Evolutionary conservation across 495 filamentous ascomycete genomes (phyloP).

Genomic region (Neurospora discreta): DNA sequence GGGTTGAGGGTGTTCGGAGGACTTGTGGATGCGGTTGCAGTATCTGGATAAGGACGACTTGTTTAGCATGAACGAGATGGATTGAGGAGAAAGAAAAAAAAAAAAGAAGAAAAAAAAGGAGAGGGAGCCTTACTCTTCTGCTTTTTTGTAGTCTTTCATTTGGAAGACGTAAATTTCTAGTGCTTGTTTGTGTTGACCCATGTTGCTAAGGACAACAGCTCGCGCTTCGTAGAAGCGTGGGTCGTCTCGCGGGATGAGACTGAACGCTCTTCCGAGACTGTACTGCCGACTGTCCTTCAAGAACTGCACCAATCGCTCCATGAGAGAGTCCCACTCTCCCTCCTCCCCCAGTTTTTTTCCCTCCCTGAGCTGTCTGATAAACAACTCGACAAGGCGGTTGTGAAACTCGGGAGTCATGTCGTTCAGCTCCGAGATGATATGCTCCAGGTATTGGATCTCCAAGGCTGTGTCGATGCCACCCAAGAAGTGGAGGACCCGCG

Average conservation of each 20-base stretch:
- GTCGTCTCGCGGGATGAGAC: constrained; percentile 69
- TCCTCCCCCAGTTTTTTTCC: constrained; percentile 21
- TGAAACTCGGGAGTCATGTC: constrained; percentile 81
- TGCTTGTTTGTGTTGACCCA: constrained; percentile 90
- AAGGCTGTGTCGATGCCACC: constrained; percentile 54
- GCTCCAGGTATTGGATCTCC: constrained; percentile 78
- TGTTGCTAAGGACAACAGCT: constrained; percentile 86
- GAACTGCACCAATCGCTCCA: constrained; percentile 59
- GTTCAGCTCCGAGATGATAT: constrained; percentile 78
- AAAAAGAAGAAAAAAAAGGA: background rate
- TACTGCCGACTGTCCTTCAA: constrained; percentile 69
- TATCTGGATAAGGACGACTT: constrained; percentile 43
- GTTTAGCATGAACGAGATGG: background rate
- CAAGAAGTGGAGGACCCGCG: constrained; percentile 64
- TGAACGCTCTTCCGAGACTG: constrained; percentile 62
- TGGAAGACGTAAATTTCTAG: constrained; percentile 96
- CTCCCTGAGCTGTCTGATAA: constrained; percentile 51
- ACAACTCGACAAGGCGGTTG: constrained; percentile 66
- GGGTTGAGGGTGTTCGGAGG: constrained; percentile 29
- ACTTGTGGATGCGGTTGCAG: constrained; percentile 71
- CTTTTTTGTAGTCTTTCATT: constrained; percentile 72
- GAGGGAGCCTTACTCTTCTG: constrained; percentile 65
- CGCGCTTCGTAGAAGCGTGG: constrained; percentile 80
- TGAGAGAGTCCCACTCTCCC: constrained; percentile 43
- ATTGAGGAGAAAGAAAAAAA: background rate